Percentiles rank a stretch among this genome's conserved stretches.
These are phyloP conservation scores for Blumeria graminis DNA, from an alignment of 2,329 filamentous ascomycete genomes.

Conservation along the genomic window DNA sequence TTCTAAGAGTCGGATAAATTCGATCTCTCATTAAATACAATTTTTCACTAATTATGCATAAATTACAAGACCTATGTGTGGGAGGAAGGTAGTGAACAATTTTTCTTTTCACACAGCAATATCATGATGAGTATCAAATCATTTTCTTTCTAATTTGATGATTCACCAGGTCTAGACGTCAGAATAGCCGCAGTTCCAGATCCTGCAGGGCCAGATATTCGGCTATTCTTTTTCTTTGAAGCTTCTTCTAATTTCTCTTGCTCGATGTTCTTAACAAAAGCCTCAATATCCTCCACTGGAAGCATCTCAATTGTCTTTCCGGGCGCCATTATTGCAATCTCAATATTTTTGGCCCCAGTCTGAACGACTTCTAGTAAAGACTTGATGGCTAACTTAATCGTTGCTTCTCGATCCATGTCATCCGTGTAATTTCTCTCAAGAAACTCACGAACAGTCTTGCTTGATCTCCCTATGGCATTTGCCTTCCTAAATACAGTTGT, in stretches of 20 bases:
- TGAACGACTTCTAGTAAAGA: slow-evolving; percentile 94
- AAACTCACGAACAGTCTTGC: slow-evolving; percentile 97
- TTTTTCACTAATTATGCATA: too few species aligned
- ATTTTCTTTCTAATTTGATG: too few species aligned
- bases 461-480: slow-evolving; percentile 92
- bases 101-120: too few species aligned
- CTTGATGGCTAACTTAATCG: slow-evolving; percentile 93
- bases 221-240: slow-evolving; percentile 79
- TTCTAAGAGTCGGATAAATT: too few species aligned
- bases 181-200: slow-evolving; percentile 44
- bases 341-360: slow-evolving; percentile 97
- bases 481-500: slow-evolving; percentile 49
- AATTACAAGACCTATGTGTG: too few species aligned
- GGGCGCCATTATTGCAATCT: slow-evolving; percentile 94
- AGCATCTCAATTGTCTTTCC: slow-evolving; percentile 83
- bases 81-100: too few species aligned
- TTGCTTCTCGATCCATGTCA: slow-evolving; percentile 86
- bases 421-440: slow-evolving; percentile 98
- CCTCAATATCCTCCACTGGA: slow-evolving; percentile 85
- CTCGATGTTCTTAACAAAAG: slow-evolving; percentile 96
- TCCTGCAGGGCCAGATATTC: slow-evolving; percentile 32
- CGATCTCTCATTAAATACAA: too few species aligned
- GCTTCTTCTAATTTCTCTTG: slow-evolving; percentile 98
- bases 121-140: too few species aligned
- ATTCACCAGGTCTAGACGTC: slow-evolving; percentile 1